These are phyloP conservation scores for Phellopilus nigrolimitatus DNA, from an alignment of 1,284 basidiomycete species.

Conservation along the genomic window DNA sequence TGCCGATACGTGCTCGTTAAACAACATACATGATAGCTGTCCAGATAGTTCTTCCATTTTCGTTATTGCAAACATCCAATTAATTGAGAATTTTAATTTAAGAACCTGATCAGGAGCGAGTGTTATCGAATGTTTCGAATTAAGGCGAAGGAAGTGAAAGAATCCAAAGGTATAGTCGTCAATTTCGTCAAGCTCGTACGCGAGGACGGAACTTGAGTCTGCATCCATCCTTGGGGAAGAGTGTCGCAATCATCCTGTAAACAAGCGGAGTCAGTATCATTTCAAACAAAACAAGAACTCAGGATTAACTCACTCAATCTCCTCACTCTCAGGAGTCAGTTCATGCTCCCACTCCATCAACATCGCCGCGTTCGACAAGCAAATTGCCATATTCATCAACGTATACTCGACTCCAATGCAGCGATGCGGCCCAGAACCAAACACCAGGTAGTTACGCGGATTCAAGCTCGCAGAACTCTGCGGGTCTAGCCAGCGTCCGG, in stretches of 20 bases:
- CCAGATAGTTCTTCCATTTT: too few species aligned
- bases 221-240: conserved; percentile 94
- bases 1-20: too few species aligned
- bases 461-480: conserved; percentile 77
- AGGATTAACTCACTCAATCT: conserved; percentile 66
- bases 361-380: conserved; percentile 80
- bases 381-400: conserved; percentile 85
- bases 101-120: too few species aligned
- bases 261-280: background rate
- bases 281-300: conserved; percentile 12
- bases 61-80: too few species aligned
- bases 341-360: conserved; percentile 90
- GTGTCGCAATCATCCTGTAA: conserved; percentile 79
- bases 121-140: too few species aligned
- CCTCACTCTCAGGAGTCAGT: conserved; percentile 71
- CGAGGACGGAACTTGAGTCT: conserved; percentile 72
- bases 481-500: conserved; percentile 92
- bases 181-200: conserved; percentile 18
- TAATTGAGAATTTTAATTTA: too few species aligned
- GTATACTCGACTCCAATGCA: conserved; percentile 96
- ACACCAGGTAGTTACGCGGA: conserved; percentile 95
- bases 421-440: conserved; percentile 89
- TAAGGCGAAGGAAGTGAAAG: too few species aligned
- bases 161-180: background rate
- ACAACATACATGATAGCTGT: too few species aligned